Base-by-base conservation (phyloP, 768 basidiomycete genomes). In the Lenzites betulinus region DNA sequence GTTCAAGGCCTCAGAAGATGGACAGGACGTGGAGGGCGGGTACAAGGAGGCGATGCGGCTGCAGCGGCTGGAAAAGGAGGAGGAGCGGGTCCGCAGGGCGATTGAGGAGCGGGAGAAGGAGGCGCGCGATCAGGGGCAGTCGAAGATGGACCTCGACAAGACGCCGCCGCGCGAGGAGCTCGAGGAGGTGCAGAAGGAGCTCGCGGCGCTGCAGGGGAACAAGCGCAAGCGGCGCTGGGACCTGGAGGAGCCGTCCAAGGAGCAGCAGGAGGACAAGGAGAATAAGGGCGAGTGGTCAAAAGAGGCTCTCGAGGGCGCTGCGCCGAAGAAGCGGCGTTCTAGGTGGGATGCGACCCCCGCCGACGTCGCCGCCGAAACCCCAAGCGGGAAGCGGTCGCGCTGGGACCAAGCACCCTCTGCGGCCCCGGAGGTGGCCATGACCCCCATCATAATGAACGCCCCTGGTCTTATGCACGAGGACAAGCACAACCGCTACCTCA, bases 1-100 rank as follows among this genome's bases (percentile, higher is more conserved):
- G 0, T 94, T 93, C 67, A 77, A 83, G 60, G 81, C 86, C 38
- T 80, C 69, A 3, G 84, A 85, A 60, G 90, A 89, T 54, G 89
- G 87, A 0, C 79, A 79, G 64, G 84, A 86, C 28, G 81, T 83
- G 1, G 92, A 93, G 70, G 93, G 93, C 47, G 91, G 92, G 3
- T 99, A 98, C 74, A 95, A 92, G 71, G 96, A 98, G 71, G 92
- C 94, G 13, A 99, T 98, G 97, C 83, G 94, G 70, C 70, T 95
- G 66, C 81, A 90, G 61, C 85, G 87, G 71, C 77, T 99, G 74
- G 95, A 98, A 81, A 90, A 92, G 76, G 97, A 98, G 77, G 97
- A 98, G 76, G 79, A 77, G 65, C 78, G 92, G 62, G 94, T 98
- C 36, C 80, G 82, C 70, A 79, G 86, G 67, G 89, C 89, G 20